phyloP scores from a whole-genome alignment of 2,329 filamentous ascomycete species.

The Xylariaceae sp. region DNA sequence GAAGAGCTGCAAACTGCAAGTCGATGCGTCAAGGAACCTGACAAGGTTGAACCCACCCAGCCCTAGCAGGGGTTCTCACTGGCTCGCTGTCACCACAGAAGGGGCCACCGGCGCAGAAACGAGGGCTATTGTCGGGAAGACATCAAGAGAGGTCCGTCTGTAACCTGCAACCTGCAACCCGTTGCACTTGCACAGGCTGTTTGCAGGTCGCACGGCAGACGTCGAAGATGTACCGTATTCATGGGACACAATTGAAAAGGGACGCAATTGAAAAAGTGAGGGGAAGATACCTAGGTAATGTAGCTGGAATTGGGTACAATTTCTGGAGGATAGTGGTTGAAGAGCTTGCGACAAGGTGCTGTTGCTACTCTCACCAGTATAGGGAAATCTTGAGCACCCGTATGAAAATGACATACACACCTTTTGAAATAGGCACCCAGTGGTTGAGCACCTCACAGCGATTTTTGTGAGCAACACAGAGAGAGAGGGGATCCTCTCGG shows the following conservation, averaged over 20 bases:
- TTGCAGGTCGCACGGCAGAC: conserved; percentile 3
- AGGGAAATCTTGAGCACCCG: too few species aligned
- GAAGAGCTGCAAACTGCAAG: conserved; percentile 10
- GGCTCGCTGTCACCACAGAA: conserved; percentile 7
- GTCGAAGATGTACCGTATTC: not conserved
- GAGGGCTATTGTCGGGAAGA: conserved; percentile 18
- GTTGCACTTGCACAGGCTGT: not conserved
- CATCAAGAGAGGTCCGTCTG: not conserved
- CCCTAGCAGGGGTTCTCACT: conserved; percentile 7
- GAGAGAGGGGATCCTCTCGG: too few species aligned
- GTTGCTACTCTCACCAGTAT: too few species aligned
- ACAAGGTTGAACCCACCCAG: conserved; percentile 1
- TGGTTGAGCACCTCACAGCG: too few species aligned
- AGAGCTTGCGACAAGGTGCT: too few species aligned
- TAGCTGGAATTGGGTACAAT: not conserved
- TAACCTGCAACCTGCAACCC: not conserved
- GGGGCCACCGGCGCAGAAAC: conserved; percentile 5
- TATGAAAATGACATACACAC: too few species aligned
- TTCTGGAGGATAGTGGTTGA: too few species aligned
- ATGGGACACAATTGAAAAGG: not conserved
- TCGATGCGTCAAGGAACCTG: conserved; percentile 12
- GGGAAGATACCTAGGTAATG: not conserved
- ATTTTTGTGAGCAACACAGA: too few species aligned
- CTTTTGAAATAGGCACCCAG: too few species aligned
- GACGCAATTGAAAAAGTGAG: not conserved